Evolutionary conservation across 768 basidiomycete species (phyloP).

Genomic region (Suillus subalutaceus): DNA sequence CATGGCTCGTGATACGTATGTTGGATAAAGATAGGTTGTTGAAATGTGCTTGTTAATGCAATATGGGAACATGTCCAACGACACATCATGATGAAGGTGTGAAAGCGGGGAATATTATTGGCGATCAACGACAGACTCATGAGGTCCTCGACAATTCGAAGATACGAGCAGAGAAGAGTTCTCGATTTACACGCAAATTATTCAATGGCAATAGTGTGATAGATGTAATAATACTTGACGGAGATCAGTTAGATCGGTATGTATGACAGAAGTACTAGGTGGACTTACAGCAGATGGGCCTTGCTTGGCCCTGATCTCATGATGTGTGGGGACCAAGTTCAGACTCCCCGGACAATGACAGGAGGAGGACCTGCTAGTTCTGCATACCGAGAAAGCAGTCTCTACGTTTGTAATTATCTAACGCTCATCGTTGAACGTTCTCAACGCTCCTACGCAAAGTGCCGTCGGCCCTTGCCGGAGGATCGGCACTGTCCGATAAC

Average conservation of each 20-base stretch:
- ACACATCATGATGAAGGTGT: not conserved
- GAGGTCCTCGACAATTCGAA: not conserved
- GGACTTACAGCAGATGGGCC: not conserved
- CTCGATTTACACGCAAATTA: not conserved
- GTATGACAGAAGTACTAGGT: not conserved
- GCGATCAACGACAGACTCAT: not conserved
- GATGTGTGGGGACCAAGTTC: not conserved
- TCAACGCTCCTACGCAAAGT: not conserved
- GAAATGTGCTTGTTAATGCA: not conserved
- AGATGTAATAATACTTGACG: not conserved
- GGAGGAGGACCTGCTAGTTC: not conserved
- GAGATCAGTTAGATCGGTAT: not conserved
- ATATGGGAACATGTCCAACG: not conserved
- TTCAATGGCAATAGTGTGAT: not conserved
- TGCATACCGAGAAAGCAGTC: not conserved
- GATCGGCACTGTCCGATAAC: not conserved
- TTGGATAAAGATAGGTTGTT: not conserved
- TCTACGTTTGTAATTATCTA: not conserved
- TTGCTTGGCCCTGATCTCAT: not conserved
- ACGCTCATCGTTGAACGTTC: not conserved
- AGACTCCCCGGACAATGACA: not conserved
- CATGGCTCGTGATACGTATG: not conserved
- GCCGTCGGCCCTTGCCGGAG: not conserved
- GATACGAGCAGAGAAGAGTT: not conserved
- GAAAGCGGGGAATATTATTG: conserved; percentile 3